These are phyloP conservation scores for Jaapia argillacea DNA, from an alignment of 768 basidiomycete species.

Conservation along the genomic window DNA sequence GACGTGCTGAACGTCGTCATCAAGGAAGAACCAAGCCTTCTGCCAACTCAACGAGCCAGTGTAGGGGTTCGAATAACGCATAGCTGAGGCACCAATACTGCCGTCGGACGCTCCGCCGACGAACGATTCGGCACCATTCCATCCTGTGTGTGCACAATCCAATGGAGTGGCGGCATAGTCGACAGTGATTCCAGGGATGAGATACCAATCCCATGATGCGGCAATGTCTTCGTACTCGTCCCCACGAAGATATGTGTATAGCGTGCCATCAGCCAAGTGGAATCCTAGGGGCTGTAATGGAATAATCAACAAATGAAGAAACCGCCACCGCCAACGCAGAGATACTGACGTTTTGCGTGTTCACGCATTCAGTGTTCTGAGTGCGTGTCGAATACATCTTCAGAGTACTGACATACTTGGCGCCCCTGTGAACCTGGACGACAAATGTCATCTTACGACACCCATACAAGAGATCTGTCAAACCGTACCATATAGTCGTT, in stretches of 20 bases:
- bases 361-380: conserved; percentile 55
- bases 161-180: conserved; percentile 52
- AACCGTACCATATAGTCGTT: conserved; percentile 57
- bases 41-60: conserved; percentile 47
- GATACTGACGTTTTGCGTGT: conserved; percentile 44
- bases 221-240: conserved; percentile 67
- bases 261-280: conserved; percentile 56
- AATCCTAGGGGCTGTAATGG: conserved; percentile 44
- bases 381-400: conserved; percentile 56
- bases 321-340: too few species aligned
- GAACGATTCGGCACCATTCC: conserved; percentile 40
- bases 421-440: conserved; percentile 49
- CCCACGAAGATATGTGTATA: conserved; percentile 55
- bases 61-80: conserved; percentile 58
- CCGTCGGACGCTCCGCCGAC: conserved; percentile 62
- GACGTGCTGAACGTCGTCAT: conserved; percentile 51
- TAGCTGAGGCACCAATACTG: conserved; percentile 42
- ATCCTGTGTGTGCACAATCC: conserved; percentile 30
- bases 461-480: background rate
- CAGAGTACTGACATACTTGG: conserved; percentile 46
- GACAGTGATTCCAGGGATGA: conserved; percentile 62
- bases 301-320: background rate
- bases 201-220: conserved; percentile 70
- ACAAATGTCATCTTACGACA: conserved; percentile 2
- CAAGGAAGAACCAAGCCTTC: conserved; percentile 69